phyloP scores from a whole-genome alignment of 2,329 filamentous ascomycete genomes.

The Paracorniculantispora psalliotae region DNA sequence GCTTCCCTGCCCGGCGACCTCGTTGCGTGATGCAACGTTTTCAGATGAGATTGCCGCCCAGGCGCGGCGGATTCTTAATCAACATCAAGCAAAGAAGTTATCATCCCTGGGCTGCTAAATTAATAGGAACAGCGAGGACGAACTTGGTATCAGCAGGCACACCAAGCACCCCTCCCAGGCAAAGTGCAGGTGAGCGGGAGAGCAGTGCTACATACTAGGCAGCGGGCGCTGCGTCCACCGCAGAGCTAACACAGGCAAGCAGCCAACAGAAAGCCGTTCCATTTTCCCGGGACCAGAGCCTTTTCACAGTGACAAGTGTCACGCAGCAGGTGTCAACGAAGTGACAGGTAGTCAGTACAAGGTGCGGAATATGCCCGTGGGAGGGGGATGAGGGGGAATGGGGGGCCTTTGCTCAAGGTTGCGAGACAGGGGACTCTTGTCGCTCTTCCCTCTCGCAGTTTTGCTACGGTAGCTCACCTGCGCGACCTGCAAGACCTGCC shows the following conservation, averaged over 20 bases:
- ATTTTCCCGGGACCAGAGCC: neutral
- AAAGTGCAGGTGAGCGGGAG: neutral
- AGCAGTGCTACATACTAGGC: neutral
- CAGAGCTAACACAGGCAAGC: neutral
- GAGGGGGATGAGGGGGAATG: neutral
- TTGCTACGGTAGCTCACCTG: no score
- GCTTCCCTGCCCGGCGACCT: neutral
- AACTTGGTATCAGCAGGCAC: no score
- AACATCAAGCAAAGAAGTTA: neutral
- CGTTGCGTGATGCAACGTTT: conserved; percentile 6
- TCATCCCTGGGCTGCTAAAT: neutral
- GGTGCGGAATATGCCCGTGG: neutral
- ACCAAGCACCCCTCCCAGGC: no score
- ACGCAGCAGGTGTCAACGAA: neutral
- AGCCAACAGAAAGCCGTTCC: conserved; percentile 3
- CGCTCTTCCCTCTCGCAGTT: no score
- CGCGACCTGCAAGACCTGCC: no score
- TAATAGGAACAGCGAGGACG: no score
- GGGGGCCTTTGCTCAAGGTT: neutral
- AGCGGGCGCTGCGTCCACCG: neutral
- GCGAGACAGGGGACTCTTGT: neutral
- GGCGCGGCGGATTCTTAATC: neutral
- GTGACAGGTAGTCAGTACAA: neutral
- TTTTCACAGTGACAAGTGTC: neutral
- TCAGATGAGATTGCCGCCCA: conserved; percentile 2